A percentile compares a stretch with the other conserved stretches of the same genome.
phyloP scores from a whole-genome alignment of 352 stramenopile genomes.

The Pythium apleroticum region DNA sequence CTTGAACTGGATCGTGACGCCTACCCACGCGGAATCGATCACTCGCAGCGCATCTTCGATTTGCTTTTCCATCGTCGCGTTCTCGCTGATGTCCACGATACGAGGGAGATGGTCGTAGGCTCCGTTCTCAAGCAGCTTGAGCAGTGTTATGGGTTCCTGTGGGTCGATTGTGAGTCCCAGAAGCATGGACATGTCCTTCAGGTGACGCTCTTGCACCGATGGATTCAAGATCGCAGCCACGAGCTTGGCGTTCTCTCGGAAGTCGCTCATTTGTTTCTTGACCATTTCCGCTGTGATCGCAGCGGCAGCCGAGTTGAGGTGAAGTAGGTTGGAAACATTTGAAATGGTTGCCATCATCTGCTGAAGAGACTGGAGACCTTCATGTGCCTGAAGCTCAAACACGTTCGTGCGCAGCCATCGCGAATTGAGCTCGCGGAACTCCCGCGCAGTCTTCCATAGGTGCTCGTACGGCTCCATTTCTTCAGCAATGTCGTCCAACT shows the following conservation, averaged over 20 bases:
- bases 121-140: constrained; percentile 74
- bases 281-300: constrained; percentile 70
- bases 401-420: constrained; percentile 63
- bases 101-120: constrained; percentile 48
- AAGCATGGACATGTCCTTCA: constrained; percentile 53
- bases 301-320: constrained; percentile 52
- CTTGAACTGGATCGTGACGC: constrained; percentile 48
- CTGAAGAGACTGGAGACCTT: constrained; percentile 46
- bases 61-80: constrained; percentile 63
- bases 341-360: constrained; percentile 57
- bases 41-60: constrained; percentile 49
- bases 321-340: constrained; percentile 55
- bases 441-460: constrained; percentile 64
- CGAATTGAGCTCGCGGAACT: constrained; percentile 75
- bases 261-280: constrained; percentile 81
- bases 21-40: constrained; percentile 54
- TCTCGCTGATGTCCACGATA: constrained; percentile 65
- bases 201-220: constrained; percentile 62
- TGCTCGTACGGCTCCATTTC: constrained; percentile 77
- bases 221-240: constrained; percentile 69
- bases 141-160: constrained; percentile 53
- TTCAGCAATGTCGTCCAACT: constrained; percentile 72
- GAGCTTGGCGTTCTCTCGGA: constrained; percentile 61
- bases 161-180: constrained; percentile 48
- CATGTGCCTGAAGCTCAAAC: constrained; percentile 60